Evolutionary conservation across 768 basidiomycete species (phyloP), one percentile per base, ranked within the genome.

Genomic region (Coprinellus micaceus): DNA sequence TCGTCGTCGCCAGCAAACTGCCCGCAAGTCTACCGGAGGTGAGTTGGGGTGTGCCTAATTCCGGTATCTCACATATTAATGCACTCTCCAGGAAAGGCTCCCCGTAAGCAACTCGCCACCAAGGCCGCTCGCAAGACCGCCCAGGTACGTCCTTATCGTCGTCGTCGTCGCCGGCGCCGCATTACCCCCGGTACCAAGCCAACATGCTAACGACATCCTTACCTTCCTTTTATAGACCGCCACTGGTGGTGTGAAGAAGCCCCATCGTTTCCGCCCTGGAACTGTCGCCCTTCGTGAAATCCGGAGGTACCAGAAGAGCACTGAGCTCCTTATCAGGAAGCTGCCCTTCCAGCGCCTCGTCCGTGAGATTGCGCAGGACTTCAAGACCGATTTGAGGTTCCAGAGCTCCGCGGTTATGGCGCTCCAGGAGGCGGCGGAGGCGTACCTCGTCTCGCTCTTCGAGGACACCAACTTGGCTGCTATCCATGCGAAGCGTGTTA

Each of bases 231-330:
- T 58, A 41, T 64, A 85, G 83, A 82, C 89, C 56, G 83, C 89
- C 56, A 89, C 94, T 60, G 94, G 94, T 77, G 94, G 94, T 85
- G 94, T 97, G 67, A 98, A 98, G 95, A 99, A 98, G 82, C 96
- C 95, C 58, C 95, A 98, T 75, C 82, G 95, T 71, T 98, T 96
- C 88, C 84, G 90, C 69, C 90, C 90, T 64, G 90, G 96, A 81
- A 99, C 96, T 63, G 96, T 99, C 80, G 96, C 96, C 63, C 93
- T 99, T 63, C 94, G 96, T 83, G 95, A 98, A 78, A 98, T 98
- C 67, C 81, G 96, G 70, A 84, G 94, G 74, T 97, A 98, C 82
- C 94, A 98, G 77, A 97, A 97, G 82, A 94, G 92, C 60, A 98
- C 96, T 62, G 96, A 98, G 82, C 88, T 99, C 63, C 85, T 98